Percentiles rank a stretch among this genome's conserved stretches.
Evolutionary conservation across 2,329 filamentous ascomycete genomes (phyloP).

Genomic region (Neofusicoccum sp.): DNA sequence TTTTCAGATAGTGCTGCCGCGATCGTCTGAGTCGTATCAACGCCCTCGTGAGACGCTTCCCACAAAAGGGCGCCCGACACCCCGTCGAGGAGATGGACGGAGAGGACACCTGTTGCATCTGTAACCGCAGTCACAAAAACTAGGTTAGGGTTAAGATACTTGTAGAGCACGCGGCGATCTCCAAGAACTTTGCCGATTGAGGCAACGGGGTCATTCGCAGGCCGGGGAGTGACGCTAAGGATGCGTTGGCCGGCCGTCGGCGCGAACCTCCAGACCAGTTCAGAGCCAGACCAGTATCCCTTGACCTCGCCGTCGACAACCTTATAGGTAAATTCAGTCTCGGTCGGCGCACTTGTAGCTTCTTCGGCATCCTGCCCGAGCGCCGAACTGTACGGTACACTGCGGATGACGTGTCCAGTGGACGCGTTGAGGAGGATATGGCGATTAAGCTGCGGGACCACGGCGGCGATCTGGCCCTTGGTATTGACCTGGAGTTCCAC

Average conservation of each 20-base stretch:
- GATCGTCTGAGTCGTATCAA: slow-evolving; percentile 75
- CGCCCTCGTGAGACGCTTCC: slow-evolving; percentile 68
- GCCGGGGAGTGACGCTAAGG: slow-evolving; percentile 66
- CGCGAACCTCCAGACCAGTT: slow-evolving; percentile 69
- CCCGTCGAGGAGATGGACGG: slow-evolving; percentile 80
- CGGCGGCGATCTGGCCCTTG: slow-evolving; percentile 14
- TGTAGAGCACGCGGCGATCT: slow-evolving; percentile 92
- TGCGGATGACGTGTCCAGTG: slow-evolving; percentile 9
- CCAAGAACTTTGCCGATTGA: slow-evolving; percentile 94
- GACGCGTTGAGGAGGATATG: slow-evolving; percentile 18
- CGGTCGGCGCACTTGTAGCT: not conserved
- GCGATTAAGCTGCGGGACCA: slow-evolving; percentile 8
- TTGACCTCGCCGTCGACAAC: slow-evolving; percentile 36
- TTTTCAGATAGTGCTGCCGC: slow-evolving; percentile 86
- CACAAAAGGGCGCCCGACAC: slow-evolving; percentile 81
- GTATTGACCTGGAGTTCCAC: slow-evolving; percentile 1
- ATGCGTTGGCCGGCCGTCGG: slow-evolving; percentile 69
- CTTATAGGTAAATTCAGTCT: slow-evolving; percentile 31
- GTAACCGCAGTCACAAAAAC: slow-evolving; percentile 73
- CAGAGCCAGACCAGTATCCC: slow-evolving; percentile 33
- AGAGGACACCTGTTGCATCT: slow-evolving; percentile 61
- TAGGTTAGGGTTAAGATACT: slow-evolving; percentile 90
- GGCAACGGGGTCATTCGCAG: slow-evolving; percentile 81
- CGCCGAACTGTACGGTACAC: not conserved
- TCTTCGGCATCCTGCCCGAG: not conserved